Conservation (phyloP, 2,329 filamentous ascomycete genomes). For the Aspergillus fischeri region DNA sequence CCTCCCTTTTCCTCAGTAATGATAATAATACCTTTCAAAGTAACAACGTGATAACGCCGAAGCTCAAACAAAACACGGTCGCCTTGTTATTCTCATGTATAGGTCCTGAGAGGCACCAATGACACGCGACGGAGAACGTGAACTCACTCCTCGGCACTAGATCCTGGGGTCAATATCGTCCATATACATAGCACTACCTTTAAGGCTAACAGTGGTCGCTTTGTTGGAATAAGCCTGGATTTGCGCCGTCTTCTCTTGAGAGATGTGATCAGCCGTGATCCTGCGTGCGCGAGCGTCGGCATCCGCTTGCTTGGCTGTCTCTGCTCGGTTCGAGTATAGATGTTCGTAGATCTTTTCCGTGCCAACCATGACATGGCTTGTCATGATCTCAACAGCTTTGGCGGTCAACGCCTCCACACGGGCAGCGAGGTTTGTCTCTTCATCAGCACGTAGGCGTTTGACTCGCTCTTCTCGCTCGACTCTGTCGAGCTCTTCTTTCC, state of each 20-base stretch:
- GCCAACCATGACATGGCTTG: slow-evolving; percentile 26
- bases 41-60: not conserved
- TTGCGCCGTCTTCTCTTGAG: slow-evolving; percentile 17
- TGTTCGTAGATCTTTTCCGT: slow-evolving; percentile 32
- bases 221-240: slow-evolving; percentile 25
- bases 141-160: not conserved
- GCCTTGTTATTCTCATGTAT: not conserved
- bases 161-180: slow-evolving; percentile 20
- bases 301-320: slow-evolving; percentile 23
- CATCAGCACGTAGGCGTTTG: slow-evolving; percentile 29
- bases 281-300: slow-evolving; percentile 19
- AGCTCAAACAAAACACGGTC: not conserved
- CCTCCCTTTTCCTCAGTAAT: not conserved
- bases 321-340: slow-evolving; percentile 26
- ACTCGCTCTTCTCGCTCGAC: slow-evolving; percentile 21
- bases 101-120: not conserved
- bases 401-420: slow-evolving; percentile 24
- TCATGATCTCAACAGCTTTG: slow-evolving; percentile 28
- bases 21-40: not conserved
- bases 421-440: slow-evolving; percentile 20
- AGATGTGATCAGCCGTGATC: slow-evolving; percentile 16
- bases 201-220: slow-evolving; percentile 25
- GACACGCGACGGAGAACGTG: not conserved
- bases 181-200: slow-evolving; percentile 30
- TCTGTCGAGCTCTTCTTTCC: slow-evolving; percentile 30